A percentile compares a stretch with the other conserved stretches of the same genome.
phyloP scores from a whole-genome alignment of 2,329 filamentous ascomycete species.

The Fusarium drepaniforme region DNA sequence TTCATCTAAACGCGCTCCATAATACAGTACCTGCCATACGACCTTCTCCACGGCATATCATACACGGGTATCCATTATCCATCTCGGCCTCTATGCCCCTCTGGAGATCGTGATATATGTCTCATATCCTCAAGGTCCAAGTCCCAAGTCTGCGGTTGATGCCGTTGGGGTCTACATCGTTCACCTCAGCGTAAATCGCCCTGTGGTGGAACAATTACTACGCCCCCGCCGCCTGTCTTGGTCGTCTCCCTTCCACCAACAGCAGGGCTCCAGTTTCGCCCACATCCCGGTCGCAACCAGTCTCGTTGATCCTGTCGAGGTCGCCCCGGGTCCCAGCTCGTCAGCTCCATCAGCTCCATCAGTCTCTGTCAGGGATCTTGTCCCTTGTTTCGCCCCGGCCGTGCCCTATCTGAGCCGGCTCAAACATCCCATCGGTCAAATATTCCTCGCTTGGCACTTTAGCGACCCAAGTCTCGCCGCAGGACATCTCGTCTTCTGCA shows the following conservation, averaged over 20 bases:
- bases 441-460: constrained; percentile 44
- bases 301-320: constrained; percentile 35
- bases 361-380: constrained; percentile 39
- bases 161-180: constrained; percentile 25
- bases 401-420: constrained; percentile 40
- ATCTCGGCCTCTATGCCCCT: neutral
- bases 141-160: constrained; percentile 28
- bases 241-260: constrained; percentile 46
- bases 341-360: constrained; percentile 39
- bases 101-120: constrained; percentile 6
- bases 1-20: neutral
- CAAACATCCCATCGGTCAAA: constrained; percentile 46
- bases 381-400: constrained; percentile 44
- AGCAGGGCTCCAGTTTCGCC: constrained; percentile 26
- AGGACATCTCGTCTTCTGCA: constrained; percentile 29
- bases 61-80: neutral
- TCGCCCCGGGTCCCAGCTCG: constrained; percentile 25
- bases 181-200: constrained; percentile 19
- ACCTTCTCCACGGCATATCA: neutral
- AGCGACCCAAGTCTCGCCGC: constrained; percentile 36
- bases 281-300: constrained; percentile 34
- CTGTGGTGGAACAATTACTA: constrained; percentile 49
- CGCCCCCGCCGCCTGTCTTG: constrained; percentile 33
- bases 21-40: neutral
- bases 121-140: neutral